phyloP scores from a whole-genome alignment of 2,329 filamentous ascomycete species.

The Colletotrichum simmondsii region DNA sequence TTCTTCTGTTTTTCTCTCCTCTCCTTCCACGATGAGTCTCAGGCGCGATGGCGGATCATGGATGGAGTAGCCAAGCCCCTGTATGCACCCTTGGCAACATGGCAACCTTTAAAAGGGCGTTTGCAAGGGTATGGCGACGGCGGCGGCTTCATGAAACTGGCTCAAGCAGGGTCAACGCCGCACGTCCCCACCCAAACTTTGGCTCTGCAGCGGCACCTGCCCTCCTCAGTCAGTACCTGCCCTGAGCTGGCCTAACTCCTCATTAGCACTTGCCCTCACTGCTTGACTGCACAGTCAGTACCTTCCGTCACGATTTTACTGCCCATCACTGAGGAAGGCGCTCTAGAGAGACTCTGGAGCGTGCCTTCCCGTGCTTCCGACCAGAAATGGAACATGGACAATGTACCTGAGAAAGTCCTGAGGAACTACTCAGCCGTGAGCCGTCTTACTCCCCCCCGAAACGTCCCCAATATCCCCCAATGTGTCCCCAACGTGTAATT shows the following conservation, averaged over 20 bases:
- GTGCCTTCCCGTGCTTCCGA: not conserved
- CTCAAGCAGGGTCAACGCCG: constrained; percentile 28
- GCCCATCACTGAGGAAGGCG: not conserved
- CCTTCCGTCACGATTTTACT: not conserved
- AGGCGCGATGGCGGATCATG: not conserved
- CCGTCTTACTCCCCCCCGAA: not conserved
- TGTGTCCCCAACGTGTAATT: constrained; percentile 20
- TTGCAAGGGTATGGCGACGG: constrained; percentile 24
- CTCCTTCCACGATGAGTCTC: not conserved
- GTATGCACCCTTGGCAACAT: not conserved
- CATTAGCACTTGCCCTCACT: too few species aligned
- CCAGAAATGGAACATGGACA: constrained; percentile 3
- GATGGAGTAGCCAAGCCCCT: not conserved
- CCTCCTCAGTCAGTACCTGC: not conserved
- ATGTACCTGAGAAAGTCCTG: constrained; percentile 6
- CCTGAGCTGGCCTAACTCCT: too few species aligned
- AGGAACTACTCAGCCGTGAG: constrained; percentile 13
- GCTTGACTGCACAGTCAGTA: not conserved
- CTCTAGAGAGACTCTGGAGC: not conserved
- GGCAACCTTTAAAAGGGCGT: constrained; percentile 11
- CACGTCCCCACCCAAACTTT: constrained; percentile 19
- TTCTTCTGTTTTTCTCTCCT: not conserved
- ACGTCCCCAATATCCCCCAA: not conserved
- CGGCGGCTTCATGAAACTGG: constrained; percentile 33
- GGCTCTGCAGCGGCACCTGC: constrained; percentile 16